Base-by-base conservation (phyloP, 1,284 basidiomycete species). In the Coniferiporia sulphurascens region DNA sequence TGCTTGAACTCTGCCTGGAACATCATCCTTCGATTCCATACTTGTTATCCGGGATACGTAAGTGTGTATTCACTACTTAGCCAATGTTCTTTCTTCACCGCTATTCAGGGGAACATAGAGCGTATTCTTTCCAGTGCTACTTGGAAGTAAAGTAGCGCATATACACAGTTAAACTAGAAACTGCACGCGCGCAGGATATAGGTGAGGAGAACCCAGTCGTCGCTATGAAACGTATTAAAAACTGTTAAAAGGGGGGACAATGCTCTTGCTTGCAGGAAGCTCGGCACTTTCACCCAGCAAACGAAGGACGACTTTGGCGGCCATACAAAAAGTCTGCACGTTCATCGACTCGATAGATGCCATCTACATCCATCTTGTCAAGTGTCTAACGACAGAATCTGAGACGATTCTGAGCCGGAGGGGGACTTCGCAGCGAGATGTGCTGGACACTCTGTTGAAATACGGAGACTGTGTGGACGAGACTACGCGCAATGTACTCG, bases 351-450 rank as follows among this genome's bases (percentile, higher is more conserved):
- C 87, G 9, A 72, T 98, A 53, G 93, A 98, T 66, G 87, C 92
- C 6, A 77, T 95, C 62, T 94, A 89, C 78, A 71, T 97, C 4
- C 96, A 99, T 74, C 84, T 96, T 36, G 83, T 98, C 65, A 85
- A 90, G 64, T 81, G 84, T 59, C 72, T 74, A 12, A 79, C 83
- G 1, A 64, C 71, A 5, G 70, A 72, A 1, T 74, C 81, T 0
- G 79, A 86, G 64, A 67, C 68, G 1, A 76, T 80, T 7, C 78
- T 95, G 10, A 66, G 69, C 1, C 69, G 82, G 49, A 19, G 69
- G 0, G 67, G 68, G 6, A 86, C 86, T 1, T 52, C 73, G 0
- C 73, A 80, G 53, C 75, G 85, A 41, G 71, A 71, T 55, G 79
- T 86, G 12, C 80, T 99, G 48, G 79, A 88, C 66, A 80, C 82